A percentile compares a stretch with the other conserved stretches of the same genome.
Evolutionary conservation across 2,329 filamentous ascomycete genomes (phyloP).

Genomic region (Scolecobasidium constrictum): DNA sequence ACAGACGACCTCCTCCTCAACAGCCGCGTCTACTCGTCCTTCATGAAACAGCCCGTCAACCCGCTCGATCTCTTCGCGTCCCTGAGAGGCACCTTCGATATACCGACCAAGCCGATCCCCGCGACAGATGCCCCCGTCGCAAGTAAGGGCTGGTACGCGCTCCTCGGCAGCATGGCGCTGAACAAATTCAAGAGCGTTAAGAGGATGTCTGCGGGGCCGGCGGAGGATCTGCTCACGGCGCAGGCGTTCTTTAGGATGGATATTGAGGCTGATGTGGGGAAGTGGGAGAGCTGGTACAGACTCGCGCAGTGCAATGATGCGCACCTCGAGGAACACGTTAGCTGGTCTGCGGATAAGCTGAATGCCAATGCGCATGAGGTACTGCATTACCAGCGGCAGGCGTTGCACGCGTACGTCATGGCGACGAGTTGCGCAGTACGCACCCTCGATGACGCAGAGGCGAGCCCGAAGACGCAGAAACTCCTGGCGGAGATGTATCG

Average conservation of each 20-base stretch:
- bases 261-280: conserved; percentile 67
- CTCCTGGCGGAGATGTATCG: conserved; percentile 52
- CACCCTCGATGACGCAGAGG: conserved; percentile 43
- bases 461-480: conserved; percentile 27
- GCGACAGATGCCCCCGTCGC: conserved; percentile 60
- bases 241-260: conserved; percentile 72
- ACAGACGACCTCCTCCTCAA: conserved; percentile 80
- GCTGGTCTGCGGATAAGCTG: conserved; percentile 85
- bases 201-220: conserved; percentile 61
- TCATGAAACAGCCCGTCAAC: conserved; percentile 73
- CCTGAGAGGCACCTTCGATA: conserved; percentile 54
- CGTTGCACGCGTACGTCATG: conserved; percentile 71
- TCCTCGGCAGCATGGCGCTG: conserved; percentile 78
- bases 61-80: conserved; percentile 70
- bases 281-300: conserved; percentile 87
- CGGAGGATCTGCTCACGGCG: conserved; percentile 73
- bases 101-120: conserved; percentile 35
- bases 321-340: conserved; percentile 74
- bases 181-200: conserved; percentile 77
- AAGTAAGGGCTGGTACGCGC: conserved; percentile 80
- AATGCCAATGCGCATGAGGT: conserved; percentile 63
- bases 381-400: conserved; percentile 62
- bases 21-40: conserved; percentile 68
- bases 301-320: conserved; percentile 80
- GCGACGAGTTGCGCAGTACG: conserved; percentile 52